Base-by-base conservation (phyloP, 1,139 yeast species). In the Hyphopichia khmerensis region DNA sequence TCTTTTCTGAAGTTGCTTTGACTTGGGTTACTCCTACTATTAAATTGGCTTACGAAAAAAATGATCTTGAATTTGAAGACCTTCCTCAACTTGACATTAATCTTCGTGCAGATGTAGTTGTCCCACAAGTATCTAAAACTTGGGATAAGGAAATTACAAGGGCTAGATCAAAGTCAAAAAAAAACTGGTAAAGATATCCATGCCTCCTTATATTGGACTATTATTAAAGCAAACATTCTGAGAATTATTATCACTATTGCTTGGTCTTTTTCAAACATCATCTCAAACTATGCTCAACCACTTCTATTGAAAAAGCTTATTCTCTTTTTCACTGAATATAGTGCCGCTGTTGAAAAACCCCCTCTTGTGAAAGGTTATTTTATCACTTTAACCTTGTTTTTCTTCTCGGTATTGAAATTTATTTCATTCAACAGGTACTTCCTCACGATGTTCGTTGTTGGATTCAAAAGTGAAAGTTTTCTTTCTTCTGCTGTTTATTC, bases 271-370 rank as follows among this genome's bases (percentile, higher is more conserved):
- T 24, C 50, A 31, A 67, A 61, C 40, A 54, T 63, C 37, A 30
- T 35, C 3, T 48, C 57, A 29, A 52, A 53, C 36, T 54, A 64
- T 42, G 37, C 50, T 10, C 67, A 62, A 40, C 70, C 75, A 17
- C 67, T 58, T 47, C 53, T 69, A 27, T 59, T 69, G 39, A 64
- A 59, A 47, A 45, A 49, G 18, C 65, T 69, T 38, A 64, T 69
- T 41, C 43, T 54, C 14, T 69, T 61, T 53, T 60, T 60, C 40
- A 40, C 50, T 33, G 56, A 57, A 15, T 19, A 19, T 21, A 33
- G 7, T 15, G 13, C 50, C 14, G 53, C 36, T 8, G 18, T 40
- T 26, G 43, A 43, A 9, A 48, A 48, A 6, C 65, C 65, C 23
- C 66, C 66, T 1, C 44, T 61, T 3, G 62, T 69, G 31, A 53